Conservation (phyloP, 768 basidiomycete species). For the Lentinula aciculospora region DNA sequence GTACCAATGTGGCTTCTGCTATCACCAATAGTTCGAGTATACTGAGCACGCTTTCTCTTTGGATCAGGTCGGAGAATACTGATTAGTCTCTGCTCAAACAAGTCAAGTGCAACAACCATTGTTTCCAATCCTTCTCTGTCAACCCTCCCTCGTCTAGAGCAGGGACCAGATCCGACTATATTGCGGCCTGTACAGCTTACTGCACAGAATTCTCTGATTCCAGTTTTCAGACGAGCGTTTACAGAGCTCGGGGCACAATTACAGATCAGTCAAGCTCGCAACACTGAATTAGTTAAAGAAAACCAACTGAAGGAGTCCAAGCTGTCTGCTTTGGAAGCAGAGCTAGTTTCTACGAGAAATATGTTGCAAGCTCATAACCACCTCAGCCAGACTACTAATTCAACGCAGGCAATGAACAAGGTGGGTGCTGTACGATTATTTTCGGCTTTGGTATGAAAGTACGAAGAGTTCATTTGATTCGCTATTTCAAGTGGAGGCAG, state of each 20-base stretch:
- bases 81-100: background rate
- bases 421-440: background rate
- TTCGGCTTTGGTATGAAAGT: background rate
- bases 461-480: background rate
- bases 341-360: background rate
- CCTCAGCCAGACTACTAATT: background rate
- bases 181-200: background rate
- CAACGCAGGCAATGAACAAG: background rate
- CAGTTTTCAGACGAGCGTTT: background rate
- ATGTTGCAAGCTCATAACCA: background rate
- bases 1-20: background rate
- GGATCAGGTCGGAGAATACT: background rate
- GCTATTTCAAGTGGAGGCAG: background rate
- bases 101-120: background rate
- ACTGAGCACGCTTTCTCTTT: background rate
- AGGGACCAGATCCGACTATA: background rate
- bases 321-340: background rate
- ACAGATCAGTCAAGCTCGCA: background rate
- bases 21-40: no score
- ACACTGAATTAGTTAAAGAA: background rate
- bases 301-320: background rate
- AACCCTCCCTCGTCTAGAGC: background rate
- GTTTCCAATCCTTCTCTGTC: background rate
- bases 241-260: background rate
- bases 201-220: background rate